Evolutionary conservation across 768 basidiomycete species (phyloP).

Genomic region (Termitomyces sp.): DNA sequence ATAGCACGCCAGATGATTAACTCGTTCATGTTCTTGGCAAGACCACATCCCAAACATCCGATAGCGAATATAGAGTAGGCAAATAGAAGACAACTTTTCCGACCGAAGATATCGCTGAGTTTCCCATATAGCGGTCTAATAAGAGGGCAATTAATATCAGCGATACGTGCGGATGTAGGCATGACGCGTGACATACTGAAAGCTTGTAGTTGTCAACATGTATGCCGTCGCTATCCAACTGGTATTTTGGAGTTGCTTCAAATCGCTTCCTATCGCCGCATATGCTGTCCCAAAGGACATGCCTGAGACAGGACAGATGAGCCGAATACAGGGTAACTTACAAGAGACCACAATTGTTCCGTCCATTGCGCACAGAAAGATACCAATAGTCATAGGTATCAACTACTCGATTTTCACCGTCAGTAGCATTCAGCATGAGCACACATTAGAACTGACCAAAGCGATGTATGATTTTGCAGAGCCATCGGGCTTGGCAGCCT

Average conservation of each 20-base stretch:
- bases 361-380: constrained; percentile 47
- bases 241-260: constrained; percentile 59
- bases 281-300: constrained; percentile 31
- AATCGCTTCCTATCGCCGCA: constrained; percentile 53
- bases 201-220: constrained; percentile 55
- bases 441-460: constrained; percentile 12
- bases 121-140: constrained; percentile 61
- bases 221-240: constrained; percentile 68
- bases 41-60: constrained; percentile 51
- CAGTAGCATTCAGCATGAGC: neutral
- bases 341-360: constrained; percentile 47
- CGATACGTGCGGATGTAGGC: neutral
- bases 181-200: constrained; percentile 42
- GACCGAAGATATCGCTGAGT: constrained; percentile 62
- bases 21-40: constrained; percentile 51
- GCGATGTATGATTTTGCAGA: constrained; percentile 19
- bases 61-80: constrained; percentile 52
- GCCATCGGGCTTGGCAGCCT: constrained; percentile 2
- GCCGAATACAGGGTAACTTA: constrained; percentile 14
- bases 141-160: neutral
- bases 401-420: constrained; percentile 23
- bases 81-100: constrained; percentile 54
- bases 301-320: neutral
- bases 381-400: constrained; percentile 45
- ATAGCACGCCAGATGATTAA: constrained; percentile 51